Conservation (phyloP, 352 stramenopile species). For the Phytophthora syringae region DNA sequence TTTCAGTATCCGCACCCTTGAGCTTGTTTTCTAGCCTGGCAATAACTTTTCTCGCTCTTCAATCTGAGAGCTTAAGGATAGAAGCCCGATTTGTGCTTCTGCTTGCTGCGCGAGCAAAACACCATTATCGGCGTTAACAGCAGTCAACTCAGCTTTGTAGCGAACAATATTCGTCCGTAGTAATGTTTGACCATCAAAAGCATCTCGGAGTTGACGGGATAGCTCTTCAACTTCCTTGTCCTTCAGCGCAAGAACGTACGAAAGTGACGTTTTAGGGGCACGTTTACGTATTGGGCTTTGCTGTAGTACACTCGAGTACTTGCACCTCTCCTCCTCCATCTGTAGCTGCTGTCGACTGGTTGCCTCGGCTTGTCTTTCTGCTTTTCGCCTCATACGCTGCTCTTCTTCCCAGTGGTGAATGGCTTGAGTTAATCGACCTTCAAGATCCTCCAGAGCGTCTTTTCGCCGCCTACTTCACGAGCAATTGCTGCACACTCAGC, state of each 20-base stretch:
- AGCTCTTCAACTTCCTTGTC: slow-evolving; percentile 53
- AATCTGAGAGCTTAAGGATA: slow-evolving; percentile 7
- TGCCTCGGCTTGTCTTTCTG: slow-evolving; percentile 47
- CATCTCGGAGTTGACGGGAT: slow-evolving; percentile 17
- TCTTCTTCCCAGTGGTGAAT: slow-evolving; percentile 67
- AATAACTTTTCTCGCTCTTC: slow-evolving; percentile 19
- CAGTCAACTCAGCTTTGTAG: slow-evolving; percentile 3
- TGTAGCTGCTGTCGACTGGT: slow-evolving; percentile 40
- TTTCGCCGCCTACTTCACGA: slow-evolving; percentile 58
- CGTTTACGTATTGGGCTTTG: slow-evolving; percentile 42
- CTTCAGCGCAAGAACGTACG: slow-evolving; percentile 58
- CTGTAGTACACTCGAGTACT: slow-evolving; percentile 51
- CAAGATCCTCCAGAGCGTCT: slow-evolving; percentile 59
- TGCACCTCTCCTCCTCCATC: slow-evolving; percentile 63
- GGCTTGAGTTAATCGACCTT: slow-evolving; percentile 55
- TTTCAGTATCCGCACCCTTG: slow-evolving; percentile 19
- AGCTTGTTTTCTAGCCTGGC: slow-evolving; percentile 30
- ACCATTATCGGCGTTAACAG: slow-evolving; percentile 21
- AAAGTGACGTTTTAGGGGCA: slow-evolving; percentile 34
- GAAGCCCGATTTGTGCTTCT: slow-evolving; percentile 2
- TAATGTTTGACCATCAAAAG: background rate
- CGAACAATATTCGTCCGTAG: slow-evolving; percentile 17
- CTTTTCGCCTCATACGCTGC: slow-evolving; percentile 38
- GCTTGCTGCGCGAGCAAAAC: slow-evolving; percentile 6
- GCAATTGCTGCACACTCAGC: slow-evolving; percentile 25